Evolutionary conservation across 2,329 filamentous ascomycete genomes (phyloP).

Genomic region (Epicoccum sorghinum): DNA sequence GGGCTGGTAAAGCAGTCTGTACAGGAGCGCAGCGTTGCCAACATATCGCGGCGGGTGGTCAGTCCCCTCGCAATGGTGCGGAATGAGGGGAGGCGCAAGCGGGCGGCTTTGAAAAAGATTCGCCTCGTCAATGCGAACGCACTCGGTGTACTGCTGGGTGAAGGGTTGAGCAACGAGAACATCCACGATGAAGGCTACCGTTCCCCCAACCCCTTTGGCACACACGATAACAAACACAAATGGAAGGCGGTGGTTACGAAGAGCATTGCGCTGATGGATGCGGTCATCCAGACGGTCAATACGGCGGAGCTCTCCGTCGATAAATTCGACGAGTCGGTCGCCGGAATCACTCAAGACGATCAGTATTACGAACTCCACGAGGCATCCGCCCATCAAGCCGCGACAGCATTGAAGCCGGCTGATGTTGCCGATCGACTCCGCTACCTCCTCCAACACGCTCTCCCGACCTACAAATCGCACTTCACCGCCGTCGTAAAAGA

Average conservation of each 20-base stretch:
- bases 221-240: conserved; percentile 56
- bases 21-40: conserved; percentile 71
- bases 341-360: conserved; percentile 61
- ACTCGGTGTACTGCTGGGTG: conserved; percentile 84
- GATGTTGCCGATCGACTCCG: conserved; percentile 71
- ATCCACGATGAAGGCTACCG: conserved; percentile 63
- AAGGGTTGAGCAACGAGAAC: conserved; percentile 71
- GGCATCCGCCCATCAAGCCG: conserved; percentile 42
- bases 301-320: conserved; percentile 62
- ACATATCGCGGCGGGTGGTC: conserved; percentile 74
- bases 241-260: conserved; percentile 80
- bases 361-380: conserved; percentile 53
- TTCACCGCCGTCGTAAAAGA: conserved; percentile 63
- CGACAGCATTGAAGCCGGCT: conserved; percentile 49
- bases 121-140: conserved; percentile 84
- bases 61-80: conserved; percentile 79
- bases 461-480: conserved; percentile 69
- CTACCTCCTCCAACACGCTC: conserved; percentile 68
- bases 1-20: conserved; percentile 77
- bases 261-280: conserved; percentile 85
- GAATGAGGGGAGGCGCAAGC: conserved; percentile 76
- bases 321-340: conserved; percentile 62
- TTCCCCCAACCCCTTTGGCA: conserved; percentile 49
- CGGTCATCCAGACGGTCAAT: conserved; percentile 75
- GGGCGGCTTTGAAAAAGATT: conserved; percentile 71